A percentile compares a stretch with the other conserved stretches of the same genome.
These are phyloP conservation scores for Annulohypoxylon bovei DNA, from an alignment of 495 filamentous ascomycete genomes.

Conservation along the genomic window DNA sequence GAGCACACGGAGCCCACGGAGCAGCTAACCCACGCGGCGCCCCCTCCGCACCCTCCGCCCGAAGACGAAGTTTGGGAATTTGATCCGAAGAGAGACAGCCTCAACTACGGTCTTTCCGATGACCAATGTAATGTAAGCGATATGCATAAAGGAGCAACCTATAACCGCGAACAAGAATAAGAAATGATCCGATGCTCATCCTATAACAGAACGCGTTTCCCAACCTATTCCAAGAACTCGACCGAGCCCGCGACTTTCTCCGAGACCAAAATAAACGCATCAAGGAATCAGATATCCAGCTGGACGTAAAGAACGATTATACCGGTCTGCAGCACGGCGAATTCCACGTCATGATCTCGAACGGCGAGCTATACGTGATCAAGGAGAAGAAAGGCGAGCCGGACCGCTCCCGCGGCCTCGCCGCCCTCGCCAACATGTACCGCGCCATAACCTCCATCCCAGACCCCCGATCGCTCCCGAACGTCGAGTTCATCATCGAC, in stretches of 20 bases:
- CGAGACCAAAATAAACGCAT: slow-evolving; percentile 25
- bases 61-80: slow-evolving; percentile 22
- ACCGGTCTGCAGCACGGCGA: slow-evolving; percentile 33
- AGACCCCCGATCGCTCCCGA: slow-evolving; percentile 55
- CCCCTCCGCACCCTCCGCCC: background rate
- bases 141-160: background rate
- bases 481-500: slow-evolving; percentile 70
- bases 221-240: slow-evolving; percentile 34
- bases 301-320: slow-evolving; percentile 25
- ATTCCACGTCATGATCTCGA: slow-evolving; percentile 37
- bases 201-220: slow-evolving; percentile 30
- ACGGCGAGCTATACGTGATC: slow-evolving; percentile 35
- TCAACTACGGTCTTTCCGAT: slow-evolving; percentile 36
- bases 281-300: slow-evolving; percentile 22
- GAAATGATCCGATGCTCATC: slow-evolving; percentile 6
- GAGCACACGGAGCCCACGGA: slow-evolving; percentile 12
- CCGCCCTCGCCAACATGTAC: slow-evolving; percentile 41
- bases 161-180: background rate
- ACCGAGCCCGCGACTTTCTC: slow-evolving; percentile 34
- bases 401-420: slow-evolving; percentile 35
- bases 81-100: slow-evolving; percentile 24
- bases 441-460: slow-evolving; percentile 57
- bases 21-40: background rate
- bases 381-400: slow-evolving; percentile 37
- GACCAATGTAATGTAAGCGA: slow-evolving; percentile 30